phyloP scores from a whole-genome alignment of 176 grass and related monocot genomes.

The Sorghum bicolor region DNA sequence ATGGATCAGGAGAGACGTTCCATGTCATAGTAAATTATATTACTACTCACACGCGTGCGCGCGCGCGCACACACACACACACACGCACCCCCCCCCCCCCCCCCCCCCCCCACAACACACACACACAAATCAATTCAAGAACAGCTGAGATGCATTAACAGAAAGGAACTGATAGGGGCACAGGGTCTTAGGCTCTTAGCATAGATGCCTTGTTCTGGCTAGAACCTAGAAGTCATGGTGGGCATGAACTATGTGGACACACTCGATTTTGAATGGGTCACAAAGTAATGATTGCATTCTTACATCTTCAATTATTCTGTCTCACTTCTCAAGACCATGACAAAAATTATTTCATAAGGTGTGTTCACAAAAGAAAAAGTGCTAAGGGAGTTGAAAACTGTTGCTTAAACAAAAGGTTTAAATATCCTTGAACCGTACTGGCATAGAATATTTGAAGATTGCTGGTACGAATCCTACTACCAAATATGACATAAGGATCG shows the following conservation, averaged over 20 bases:
- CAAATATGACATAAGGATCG: constrained; percentile 6
- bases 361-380: background rate
- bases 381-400: background rate
- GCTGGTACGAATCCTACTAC: constrained; percentile 19
- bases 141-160: constrained; percentile 3
- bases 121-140: background rate
- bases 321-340: background rate
- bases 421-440: background rate
- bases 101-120: too few species aligned
- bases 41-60: too few species aligned
- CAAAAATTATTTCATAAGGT: background rate
- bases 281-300: constrained; percentile 23
- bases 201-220: constrained; percentile 4
- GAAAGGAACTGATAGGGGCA: constrained; percentile 5
- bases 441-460: constrained; percentile 11
- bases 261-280: constrained; percentile 33
- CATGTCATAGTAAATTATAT: background rate
- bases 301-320: constrained; percentile 15
- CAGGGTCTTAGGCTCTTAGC: background rate
- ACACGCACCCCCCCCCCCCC: too few species aligned
- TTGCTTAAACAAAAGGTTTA: constrained; percentile 15
- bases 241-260: constrained; percentile 9
- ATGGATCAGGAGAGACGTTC: background rate
- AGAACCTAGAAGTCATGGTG: constrained; percentile 26
- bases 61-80: too few species aligned